Evolutionary conservation across 768 basidiomycete species (phyloP).

Genomic region (Dendrothele bispora): DNA sequence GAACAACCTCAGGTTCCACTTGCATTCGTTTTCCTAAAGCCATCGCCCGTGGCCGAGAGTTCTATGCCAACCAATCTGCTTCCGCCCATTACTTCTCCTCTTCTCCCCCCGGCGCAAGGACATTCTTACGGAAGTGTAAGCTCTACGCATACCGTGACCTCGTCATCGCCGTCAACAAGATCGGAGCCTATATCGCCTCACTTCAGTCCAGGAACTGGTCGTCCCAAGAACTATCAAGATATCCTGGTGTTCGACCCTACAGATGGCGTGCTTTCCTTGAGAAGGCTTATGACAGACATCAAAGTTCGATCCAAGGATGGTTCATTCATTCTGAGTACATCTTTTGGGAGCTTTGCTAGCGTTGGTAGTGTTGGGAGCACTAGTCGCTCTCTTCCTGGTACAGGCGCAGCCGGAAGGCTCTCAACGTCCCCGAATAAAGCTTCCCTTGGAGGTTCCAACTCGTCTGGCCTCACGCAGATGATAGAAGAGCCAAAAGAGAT

Average conservation of each 20-base stretch:
- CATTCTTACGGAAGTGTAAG: slow-evolving; percentile 10
- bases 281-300: slow-evolving; percentile 50
- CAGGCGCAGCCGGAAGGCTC: slow-evolving; percentile 27
- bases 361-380: slow-evolving; percentile 22
- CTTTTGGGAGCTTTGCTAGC: slow-evolving; percentile 1
- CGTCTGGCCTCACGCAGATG: background rate
- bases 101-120: background rate
- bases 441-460: background rate
- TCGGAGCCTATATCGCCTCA: slow-evolving; percentile 22
- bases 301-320: background rate
- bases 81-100: slow-evolving; percentile 11
- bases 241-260: slow-evolving; percentile 66
- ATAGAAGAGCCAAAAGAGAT: slow-evolving; percentile 33
- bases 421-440: slow-evolving; percentile 17
- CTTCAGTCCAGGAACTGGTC: slow-evolving; percentile 27
- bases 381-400: slow-evolving; percentile 55
- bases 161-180: slow-evolving; percentile 22
- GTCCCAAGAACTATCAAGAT: slow-evolving; percentile 58
- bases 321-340: slow-evolving; percentile 5
- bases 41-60: slow-evolving; percentile 25
- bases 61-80: slow-evolving; percentile 40
- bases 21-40: slow-evolving; percentile 55
- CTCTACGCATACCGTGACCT: slow-evolving; percentile 7
- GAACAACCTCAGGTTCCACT: slow-evolving; percentile 39
- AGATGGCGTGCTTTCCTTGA: slow-evolving; percentile 54